Conservation (phyloP, 139 green algal species). For the Chlorella sp. region DNA sequence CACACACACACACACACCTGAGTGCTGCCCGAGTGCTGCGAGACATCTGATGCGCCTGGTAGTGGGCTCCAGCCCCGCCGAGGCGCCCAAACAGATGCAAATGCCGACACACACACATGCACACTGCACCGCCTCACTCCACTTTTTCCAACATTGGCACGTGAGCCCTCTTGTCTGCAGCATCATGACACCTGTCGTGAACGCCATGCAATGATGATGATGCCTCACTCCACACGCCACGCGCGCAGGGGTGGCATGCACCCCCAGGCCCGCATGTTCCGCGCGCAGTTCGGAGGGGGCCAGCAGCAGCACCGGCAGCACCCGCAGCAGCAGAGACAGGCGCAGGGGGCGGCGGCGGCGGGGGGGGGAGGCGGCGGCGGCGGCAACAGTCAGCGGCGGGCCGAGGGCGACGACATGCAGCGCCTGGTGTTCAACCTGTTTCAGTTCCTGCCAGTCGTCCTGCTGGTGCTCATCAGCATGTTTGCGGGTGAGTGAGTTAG, state of each 20-base stretch:
- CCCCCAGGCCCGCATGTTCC: conserved; percentile 23
- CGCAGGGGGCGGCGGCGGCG: background rate
- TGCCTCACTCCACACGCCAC: background rate
- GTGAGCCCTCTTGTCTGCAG: no score
- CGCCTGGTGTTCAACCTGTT: conserved; percentile 14
- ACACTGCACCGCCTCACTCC: no score
- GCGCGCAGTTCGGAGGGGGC: conserved; percentile 17
- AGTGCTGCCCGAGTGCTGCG: no score
- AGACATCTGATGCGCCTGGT: no score
- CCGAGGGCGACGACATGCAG: conserved; percentile 1
- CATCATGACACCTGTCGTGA: no score
- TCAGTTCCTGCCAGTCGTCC: conserved; percentile 37
- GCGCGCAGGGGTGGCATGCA: background rate
- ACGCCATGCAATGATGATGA: no score
- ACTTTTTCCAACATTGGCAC: no score
- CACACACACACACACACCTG: no score
- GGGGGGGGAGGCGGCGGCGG: background rate
- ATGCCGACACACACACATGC: no score
- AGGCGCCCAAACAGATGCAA: no score
- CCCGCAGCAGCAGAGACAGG: conserved; percentile 1
- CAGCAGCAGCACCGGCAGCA: background rate
- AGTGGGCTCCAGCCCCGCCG: no score
- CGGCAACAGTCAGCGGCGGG: conserved; percentile 18
- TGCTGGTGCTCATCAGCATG: conserved; percentile 31
- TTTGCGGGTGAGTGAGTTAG: conserved; percentile 31